phyloP scores from a whole-genome alignment of 495 filamentous ascomycete genomes.

The Podospora sp. region DNA sequence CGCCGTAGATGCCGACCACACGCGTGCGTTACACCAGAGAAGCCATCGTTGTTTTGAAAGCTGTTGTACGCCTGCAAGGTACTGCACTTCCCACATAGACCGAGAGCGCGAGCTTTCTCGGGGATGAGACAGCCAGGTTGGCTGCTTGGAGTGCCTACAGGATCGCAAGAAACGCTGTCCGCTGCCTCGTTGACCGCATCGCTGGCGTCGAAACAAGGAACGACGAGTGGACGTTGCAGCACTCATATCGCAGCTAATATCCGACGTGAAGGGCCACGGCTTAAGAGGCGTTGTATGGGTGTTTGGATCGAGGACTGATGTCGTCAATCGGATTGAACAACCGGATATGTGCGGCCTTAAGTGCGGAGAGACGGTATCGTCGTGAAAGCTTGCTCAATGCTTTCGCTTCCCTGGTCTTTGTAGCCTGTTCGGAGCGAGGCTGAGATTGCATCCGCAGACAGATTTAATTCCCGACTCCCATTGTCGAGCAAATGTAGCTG shows the following conservation, averaged over 20 bases:
- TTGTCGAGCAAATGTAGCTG: not conserved
- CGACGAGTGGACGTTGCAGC: not conserved
- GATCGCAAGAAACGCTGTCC: too few species aligned
- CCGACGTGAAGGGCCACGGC: not conserved
- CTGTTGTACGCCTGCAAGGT: constrained; percentile 8
- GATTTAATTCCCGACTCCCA: not conserved
- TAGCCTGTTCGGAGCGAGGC: not conserved
- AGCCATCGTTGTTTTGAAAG: constrained; percentile 9
- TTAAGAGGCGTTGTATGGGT: not conserved
- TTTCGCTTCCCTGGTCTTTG: not conserved
- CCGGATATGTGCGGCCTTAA: not conserved
- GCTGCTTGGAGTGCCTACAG: too few species aligned
- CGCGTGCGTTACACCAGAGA: not conserved
- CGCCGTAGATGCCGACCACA: too few species aligned
- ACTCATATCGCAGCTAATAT: not conserved
- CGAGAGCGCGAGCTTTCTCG: not conserved
- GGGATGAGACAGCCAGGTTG: not conserved
- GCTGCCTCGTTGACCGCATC: not conserved
- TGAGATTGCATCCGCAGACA: not conserved
- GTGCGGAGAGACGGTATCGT: not conserved
- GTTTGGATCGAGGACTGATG: not conserved
- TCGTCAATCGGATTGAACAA: not conserved
- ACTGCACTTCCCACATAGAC: not conserved
- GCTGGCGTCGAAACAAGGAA: not conserved
- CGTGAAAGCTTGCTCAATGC: not conserved